Base-by-base conservation (phyloP, 148 eudicot genomes). In the Nepenthes gracilis region DNA sequence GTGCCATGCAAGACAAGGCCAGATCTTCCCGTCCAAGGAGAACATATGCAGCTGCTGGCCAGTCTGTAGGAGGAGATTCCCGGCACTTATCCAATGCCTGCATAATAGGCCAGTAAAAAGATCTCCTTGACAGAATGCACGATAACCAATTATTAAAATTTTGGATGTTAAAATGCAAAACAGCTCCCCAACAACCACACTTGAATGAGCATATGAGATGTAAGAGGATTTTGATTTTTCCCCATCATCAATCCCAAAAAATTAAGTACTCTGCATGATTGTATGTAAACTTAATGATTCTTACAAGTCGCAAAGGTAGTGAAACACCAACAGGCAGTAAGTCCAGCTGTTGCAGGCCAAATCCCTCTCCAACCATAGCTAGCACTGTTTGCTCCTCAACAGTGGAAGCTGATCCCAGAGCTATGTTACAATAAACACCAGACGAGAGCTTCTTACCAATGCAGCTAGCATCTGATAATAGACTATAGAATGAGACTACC, bases 11-110 rank as follows among this genome's bases (percentile, higher is more conserved):
- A 12, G 83, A 83, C 73, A 87, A 81, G 54, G 97, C 89, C 75
- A 94, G 69, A 82, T 94, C 99, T 79, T 94, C 95, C 47, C 99
- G 85, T 40, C 97, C 97, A 81, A 94, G 92, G 72, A 94, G 95
- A 75, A 90, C 80, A 78, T 94, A 94, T 6, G 97, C 99, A 80
- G 95, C 87, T 63, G 88, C 82, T 64, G 99, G 99, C 99, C 99
- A 94, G 65, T 88, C 86, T 45, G 82, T 75, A 32, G 99, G 97
- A 66, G 99, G 97, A 77, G 85, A 89, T 65, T 94, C 99, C 37
- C 97, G 97, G 64, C 99, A 94, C 70, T 75, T 89, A 65, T 84
- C 92, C 75, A 94, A 68, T 56, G 87, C 95, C 99, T 94, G 68
- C 60, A 67, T 23, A 23, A 9, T 48, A 36, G 43, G 54, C 23